Percentiles rank a stretch among this genome's conserved stretches.
phyloP scores from a whole-genome alignment of 352 stramenopile genomes.

The Thalassiosira pacifica region DNA sequence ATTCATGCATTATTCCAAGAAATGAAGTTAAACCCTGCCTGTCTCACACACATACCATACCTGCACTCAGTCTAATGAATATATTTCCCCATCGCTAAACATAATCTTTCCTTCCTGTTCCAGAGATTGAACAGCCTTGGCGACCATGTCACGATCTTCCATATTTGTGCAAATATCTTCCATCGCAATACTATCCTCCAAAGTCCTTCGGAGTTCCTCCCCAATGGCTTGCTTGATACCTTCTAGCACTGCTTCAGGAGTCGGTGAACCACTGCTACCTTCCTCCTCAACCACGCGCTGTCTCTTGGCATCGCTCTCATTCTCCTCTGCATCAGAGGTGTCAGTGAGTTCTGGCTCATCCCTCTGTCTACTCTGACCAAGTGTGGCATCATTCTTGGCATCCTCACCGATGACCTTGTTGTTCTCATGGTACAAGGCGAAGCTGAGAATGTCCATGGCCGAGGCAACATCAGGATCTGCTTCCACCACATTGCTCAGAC shows the following conservation, averaged over 20 bases:
- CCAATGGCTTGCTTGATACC: slow-evolving; percentile 59
- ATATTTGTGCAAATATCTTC: slow-evolving; percentile 62
- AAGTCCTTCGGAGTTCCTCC: slow-evolving; percentile 53
- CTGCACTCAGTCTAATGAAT: slow-evolving; percentile 57
- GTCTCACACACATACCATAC: too few species aligned
- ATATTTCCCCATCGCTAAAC: slow-evolving; percentile 58
- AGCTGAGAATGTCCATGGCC: slow-evolving; percentile 97
- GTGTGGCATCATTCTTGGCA: slow-evolving; percentile 12
- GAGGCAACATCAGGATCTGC: slow-evolving; percentile 75
- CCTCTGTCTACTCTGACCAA: slow-evolving; percentile 39
- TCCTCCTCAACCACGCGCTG: slow-evolving; percentile 38
- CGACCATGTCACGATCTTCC: slow-evolving; percentile 66
- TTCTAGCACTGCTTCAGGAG: neutral
- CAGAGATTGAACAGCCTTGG: slow-evolving; percentile 56
- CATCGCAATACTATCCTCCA: slow-evolving; percentile 60
- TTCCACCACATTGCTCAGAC: slow-evolving; percentile 79
- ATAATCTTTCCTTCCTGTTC: slow-evolving; percentile 67
- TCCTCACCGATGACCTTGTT: slow-evolving; percentile 44
- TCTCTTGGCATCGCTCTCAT: slow-evolving; percentile 34
- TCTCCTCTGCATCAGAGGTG: slow-evolving; percentile 40
- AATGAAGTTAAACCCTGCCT: too few species aligned
- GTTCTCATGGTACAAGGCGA: slow-evolving; percentile 97
- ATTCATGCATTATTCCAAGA: too few species aligned
- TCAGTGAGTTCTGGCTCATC: slow-evolving; percentile 48
- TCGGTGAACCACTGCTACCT: neutral